phyloP scores from a whole-genome alignment of 148 eudicot genomes.

The Silene conica region DNA sequence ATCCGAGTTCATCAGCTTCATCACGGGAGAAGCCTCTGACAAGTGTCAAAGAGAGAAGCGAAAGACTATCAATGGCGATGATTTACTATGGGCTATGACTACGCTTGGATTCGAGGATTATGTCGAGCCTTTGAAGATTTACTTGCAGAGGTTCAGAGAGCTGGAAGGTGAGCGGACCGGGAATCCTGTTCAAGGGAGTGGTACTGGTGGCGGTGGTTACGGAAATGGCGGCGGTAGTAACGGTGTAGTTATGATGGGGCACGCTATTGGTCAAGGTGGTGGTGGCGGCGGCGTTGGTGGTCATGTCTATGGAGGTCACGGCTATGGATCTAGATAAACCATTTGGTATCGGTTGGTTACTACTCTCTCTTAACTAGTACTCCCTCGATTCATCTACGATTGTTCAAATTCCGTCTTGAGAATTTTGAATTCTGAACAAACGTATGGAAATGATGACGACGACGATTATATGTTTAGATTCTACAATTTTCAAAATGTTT shows the following conservation, averaged over 20 bases:
- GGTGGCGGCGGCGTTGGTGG: slow-evolving; percentile 20
- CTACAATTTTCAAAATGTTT: background rate
- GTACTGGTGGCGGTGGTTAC: slow-evolving; percentile 24
- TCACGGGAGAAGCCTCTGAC: slow-evolving; percentile 58
- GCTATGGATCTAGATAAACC: slow-evolving; percentile 18
- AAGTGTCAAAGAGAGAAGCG: slow-evolving; percentile 59
- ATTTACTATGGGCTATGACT: slow-evolving; percentile 60
- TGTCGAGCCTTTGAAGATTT: slow-evolving; percentile 49
- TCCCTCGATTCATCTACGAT: too few relatives aligned
- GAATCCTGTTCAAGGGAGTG: slow-evolving; percentile 31
- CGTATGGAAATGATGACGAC: too few relatives aligned
- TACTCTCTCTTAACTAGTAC: too few relatives aligned
- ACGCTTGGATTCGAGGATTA: slow-evolving; percentile 61
- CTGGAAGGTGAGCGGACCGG: slow-evolving; percentile 50
- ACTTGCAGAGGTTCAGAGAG: slow-evolving; percentile 52
- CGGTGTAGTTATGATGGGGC: slow-evolving; percentile 38
- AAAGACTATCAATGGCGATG: slow-evolving; percentile 66
- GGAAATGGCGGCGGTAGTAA: slow-evolving; percentile 28
- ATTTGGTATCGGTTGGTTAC: too few relatives aligned
- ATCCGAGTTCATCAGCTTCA: slow-evolving; percentile 58
- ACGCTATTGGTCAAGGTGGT: slow-evolving; percentile 32
- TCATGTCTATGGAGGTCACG: slow-evolving; percentile 37
- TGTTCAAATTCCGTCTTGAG: too few relatives aligned
- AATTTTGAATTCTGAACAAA: too few relatives aligned
- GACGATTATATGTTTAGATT: too few relatives aligned